Percentiles rank a stretch among this genome's conserved stretches.
Conservation (phyloP, 208 protist species). For the Entamoeba invadens region DNA sequence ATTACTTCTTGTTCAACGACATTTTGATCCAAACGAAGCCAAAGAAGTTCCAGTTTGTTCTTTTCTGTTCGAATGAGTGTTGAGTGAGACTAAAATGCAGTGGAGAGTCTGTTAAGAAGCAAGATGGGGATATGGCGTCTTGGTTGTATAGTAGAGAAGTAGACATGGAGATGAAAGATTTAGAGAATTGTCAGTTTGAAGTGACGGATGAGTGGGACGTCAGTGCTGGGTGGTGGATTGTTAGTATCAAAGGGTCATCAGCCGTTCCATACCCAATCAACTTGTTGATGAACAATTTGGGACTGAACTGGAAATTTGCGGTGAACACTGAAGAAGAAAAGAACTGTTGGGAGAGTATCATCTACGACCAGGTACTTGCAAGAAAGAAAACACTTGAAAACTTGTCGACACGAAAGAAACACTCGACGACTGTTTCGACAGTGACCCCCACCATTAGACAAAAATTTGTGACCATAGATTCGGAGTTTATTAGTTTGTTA, state of each 20-base stretch:
- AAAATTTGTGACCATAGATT: neutral
- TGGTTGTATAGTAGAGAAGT: neutral
- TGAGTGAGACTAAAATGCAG: too few relatives aligned
- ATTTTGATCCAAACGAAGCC: neutral
- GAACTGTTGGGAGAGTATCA: neutral
- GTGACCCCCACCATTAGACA: neutral
- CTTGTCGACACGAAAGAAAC: neutral
- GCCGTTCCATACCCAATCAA: neutral
- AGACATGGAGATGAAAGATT: neutral
- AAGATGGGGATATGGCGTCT: neutral
- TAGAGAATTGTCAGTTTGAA: neutral
- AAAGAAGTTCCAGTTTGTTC: neutral
- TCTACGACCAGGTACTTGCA: neutral
- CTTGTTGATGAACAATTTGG: neutral
- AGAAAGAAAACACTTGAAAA: neutral
- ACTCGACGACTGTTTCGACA: neutral
- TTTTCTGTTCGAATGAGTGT: too few relatives aligned
- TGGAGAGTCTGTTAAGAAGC: neutral
- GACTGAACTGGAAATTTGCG: neutral
- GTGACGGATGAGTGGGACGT: neutral
- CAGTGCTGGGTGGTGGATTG: neutral
- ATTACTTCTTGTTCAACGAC: neutral
- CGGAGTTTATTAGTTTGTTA: neutral
- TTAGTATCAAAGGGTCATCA: neutral
- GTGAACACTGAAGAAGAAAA: neutral